Conservation (phyloP, 257 asterid genomes). For the Solanum clarkiae region DNA sequence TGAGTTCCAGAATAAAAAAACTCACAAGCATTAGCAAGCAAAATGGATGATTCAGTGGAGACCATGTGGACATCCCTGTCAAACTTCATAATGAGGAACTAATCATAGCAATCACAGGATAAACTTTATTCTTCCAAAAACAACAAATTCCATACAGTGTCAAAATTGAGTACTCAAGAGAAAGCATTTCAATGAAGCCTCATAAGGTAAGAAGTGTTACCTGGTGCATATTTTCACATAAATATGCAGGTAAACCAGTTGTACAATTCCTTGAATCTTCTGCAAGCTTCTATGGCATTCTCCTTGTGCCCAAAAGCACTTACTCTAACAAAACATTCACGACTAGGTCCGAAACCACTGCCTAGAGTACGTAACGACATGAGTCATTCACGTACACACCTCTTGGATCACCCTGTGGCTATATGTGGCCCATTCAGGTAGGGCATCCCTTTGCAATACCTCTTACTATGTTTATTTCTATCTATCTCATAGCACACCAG, state of each 20-base stretch:
- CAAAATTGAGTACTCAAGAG: background rate
- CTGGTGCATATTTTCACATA: background rate
- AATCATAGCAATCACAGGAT: background rate
- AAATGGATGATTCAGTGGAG: constrained; percentile 77
- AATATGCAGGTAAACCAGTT: background rate
- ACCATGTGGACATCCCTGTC: constrained; percentile 86
- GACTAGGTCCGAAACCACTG: constrained; percentile 95
- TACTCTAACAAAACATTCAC: constrained; percentile 88
- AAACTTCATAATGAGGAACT: constrained; percentile 30
- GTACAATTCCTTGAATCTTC: constrained; percentile 90
- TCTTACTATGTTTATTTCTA: background rate
- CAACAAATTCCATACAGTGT: background rate
- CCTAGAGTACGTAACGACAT: constrained; percentile 89
- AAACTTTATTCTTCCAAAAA: background rate
- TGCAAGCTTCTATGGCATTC: constrained; percentile 85
- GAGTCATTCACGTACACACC: constrained; percentile 18
- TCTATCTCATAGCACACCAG: background rate
- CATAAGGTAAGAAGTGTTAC: background rate
- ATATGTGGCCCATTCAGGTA: no score
- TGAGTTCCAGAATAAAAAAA: constrained; percentile 74
- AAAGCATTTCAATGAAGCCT: background rate
- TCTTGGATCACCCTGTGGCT: no score
- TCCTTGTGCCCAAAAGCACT: constrained; percentile 89
- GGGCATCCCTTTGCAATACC: background rate
- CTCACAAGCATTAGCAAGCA: constrained; percentile 87